These are phyloP conservation scores for Xylaria scruposa DNA, from an alignment of 495 filamentous ascomycete genomes.

Conservation along the genomic window DNA sequence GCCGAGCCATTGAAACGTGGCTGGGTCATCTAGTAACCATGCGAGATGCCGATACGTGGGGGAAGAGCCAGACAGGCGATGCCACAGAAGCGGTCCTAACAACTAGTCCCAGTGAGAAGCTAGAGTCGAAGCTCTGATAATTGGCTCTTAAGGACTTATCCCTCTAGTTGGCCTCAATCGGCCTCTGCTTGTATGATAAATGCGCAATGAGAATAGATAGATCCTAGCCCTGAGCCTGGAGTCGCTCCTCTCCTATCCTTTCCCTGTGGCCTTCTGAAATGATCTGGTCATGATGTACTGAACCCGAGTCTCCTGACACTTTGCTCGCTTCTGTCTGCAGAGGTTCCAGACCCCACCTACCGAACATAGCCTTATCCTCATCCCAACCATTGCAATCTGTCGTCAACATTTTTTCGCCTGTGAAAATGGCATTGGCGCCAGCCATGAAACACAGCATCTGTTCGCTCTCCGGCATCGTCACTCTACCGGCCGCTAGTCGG, in stretches of 20 bases:
- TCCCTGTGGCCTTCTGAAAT: not conserved
- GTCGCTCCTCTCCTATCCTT: not conserved
- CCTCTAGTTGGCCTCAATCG: not conserved
- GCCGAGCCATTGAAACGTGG: constrained; percentile 53
- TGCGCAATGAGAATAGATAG: not conserved
- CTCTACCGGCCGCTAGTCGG: constrained; percentile 78
- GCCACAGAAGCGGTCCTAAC: not conserved
- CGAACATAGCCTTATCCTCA: constrained; percentile 80
- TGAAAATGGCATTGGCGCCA: constrained; percentile 88
- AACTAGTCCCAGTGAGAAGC: not conserved
- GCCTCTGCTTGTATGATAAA: not conserved
- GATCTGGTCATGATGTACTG: not conserved
- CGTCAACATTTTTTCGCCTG: constrained; percentile 90
- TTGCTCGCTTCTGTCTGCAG: constrained; percentile 54
- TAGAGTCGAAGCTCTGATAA: not conserved
- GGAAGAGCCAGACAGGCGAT: not conserved
- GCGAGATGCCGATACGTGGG: not conserved
- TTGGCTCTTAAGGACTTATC: not conserved
- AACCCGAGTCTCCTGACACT: constrained; percentile 36
- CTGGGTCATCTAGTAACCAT: not conserved
- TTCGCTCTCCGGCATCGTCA: constrained; percentile 79
- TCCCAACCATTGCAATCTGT: constrained; percentile 89
- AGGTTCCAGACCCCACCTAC: constrained; percentile 74
- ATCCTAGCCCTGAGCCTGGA: constrained; percentile 14
- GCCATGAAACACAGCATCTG: constrained; percentile 85